Evolutionary conservation across 306 rosid genomes (phyloP), one percentile per base, ranked within the genome.

Genomic region (Gastrolobium bilobum): DNA sequence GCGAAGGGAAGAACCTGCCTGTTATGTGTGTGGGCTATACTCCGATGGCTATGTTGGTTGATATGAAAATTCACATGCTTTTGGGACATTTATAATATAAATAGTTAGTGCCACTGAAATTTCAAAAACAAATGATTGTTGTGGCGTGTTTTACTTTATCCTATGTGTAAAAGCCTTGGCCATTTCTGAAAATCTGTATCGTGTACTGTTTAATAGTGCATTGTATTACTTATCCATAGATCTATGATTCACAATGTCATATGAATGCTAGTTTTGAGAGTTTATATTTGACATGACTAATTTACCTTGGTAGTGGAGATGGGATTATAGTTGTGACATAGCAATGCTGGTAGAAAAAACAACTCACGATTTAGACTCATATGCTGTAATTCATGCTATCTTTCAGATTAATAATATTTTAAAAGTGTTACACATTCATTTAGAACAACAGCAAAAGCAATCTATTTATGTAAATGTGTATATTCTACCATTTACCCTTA

Each of bases 1-100:
- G 35, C 64, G 35, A 71, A 81, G 59, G 82, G 71, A 61, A 59
- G 83, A 72, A 88, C 82, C 71, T 81, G 64, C 71, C 51, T 71
- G 58, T 65, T 70, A 6, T 73, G 76, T n/a, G n/a, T n/a, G n/a
- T 78, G 83, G 80, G 76, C 15, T 57, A 68, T 78, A 67, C 81
- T 84, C 52, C 58, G 63, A 57, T 61, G 39, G 9, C 61, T 47
- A 71, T 69, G 85, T 73, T 69, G 72, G 48, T 81, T 40, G 50
- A 71, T 57, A 64, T 64, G 79, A 82, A 61, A 75, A 56, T 53
- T 86, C 68, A 61, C 59, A 78, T 73, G 44, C 71, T 66, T 20
- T 44, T 58, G 64, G 81, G 62, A 50, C 59, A 51, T 59, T 53
- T 79, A 30, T 81, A 78, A 40, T 2, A 76, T 61, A 15, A 11